Percentiles rank a stretch among this genome's conserved stretches.
These are phyloP conservation scores for Clonostachys rhizophaga DNA, from an alignment of 2,329 filamentous ascomycete genomes.

Conservation along the genomic window DNA sequence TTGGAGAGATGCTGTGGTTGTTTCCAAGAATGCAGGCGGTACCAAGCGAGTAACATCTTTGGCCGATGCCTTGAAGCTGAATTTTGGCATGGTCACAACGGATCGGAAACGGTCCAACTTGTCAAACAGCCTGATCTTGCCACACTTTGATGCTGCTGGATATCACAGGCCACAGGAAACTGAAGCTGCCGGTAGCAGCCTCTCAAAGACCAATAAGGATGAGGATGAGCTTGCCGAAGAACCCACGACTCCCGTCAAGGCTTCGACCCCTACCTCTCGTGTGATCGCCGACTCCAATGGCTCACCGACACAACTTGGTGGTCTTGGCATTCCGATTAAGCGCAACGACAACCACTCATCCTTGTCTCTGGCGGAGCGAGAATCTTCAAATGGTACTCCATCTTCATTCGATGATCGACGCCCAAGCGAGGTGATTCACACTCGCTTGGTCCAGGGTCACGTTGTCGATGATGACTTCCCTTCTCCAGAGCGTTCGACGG, in stretches of 20 bases:
- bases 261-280: constrained; percentile 13
- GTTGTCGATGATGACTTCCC: constrained; percentile 92
- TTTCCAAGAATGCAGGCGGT: constrained; percentile 96
- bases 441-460: constrained; percentile 86
- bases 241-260: constrained; percentile 9
- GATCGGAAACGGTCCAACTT: constrained; percentile 70
- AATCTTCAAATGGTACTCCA: constrained; percentile 6
- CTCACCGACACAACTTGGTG: constrained; percentile 29
- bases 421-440: constrained; percentile 85
- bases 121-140: constrained; percentile 74
- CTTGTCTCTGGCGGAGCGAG: neutral
- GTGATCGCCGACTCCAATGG: constrained; percentile 35
- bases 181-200: constrained; percentile 10
- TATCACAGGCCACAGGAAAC: constrained; percentile 36
- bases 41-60: constrained; percentile 96
- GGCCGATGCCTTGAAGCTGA: constrained; percentile 92
- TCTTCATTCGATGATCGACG: constrained; percentile 71
- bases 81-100: constrained; percentile 94
- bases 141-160: constrained; percentile 58
- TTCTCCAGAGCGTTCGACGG: constrained; percentile 67
- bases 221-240: constrained; percentile 12
- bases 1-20: constrained; percentile 90
- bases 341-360: neutral
- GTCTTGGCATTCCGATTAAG: neutral
- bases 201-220: constrained; percentile 14